phyloP scores from a whole-genome alignment of 2,329 filamentous ascomycete species.

The Beauveria varroae region DNA sequence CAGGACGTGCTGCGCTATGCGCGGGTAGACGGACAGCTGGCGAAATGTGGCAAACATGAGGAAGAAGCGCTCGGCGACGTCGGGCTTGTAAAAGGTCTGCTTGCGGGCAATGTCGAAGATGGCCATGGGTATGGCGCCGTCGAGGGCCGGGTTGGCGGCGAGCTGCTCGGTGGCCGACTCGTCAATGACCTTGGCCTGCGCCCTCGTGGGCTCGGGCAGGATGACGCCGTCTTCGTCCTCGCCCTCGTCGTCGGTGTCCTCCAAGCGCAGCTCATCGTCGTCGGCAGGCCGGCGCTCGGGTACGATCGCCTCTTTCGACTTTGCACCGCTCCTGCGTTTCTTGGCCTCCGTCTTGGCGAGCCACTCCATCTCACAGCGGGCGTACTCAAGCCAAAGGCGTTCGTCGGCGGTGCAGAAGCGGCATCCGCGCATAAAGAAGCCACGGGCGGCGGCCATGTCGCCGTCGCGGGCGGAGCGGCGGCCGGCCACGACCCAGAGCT shows the following conservation, averaged over 20 bases:
- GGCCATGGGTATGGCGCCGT: conserved; percentile 87
- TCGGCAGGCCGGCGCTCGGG: conserved; percentile 34
- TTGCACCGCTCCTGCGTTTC: conserved; percentile 42
- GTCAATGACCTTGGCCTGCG: conserved; percentile 36
- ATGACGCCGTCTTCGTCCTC: conserved; percentile 32
- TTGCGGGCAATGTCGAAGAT: conserved; percentile 83
- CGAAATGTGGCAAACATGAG: conserved; percentile 67
- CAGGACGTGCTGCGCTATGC: conserved; percentile 67
- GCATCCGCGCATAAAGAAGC: conserved; percentile 80
- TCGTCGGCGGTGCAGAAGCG: conserved; percentile 76
- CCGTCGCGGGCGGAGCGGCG: conserved; percentile 69
- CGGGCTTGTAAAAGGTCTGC: conserved; percentile 61
- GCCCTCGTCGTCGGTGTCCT: conserved; percentile 37
- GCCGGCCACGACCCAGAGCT: conserved; percentile 82
- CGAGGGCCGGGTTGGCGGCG: conserved; percentile 68
- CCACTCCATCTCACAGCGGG: conserved; percentile 87
- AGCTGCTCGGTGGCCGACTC: conserved; percentile 43
- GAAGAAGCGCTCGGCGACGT: conserved; percentile 70
- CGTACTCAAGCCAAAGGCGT: conserved; percentile 81
- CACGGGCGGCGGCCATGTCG: conserved; percentile 79
- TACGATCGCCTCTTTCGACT: conserved; percentile 41
- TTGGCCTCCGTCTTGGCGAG: conserved; percentile 72
- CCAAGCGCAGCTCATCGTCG: conserved; percentile 37
- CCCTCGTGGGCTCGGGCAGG: conserved; percentile 37
- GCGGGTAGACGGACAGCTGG: conserved; percentile 54